Evolutionary conservation across 257 asterid genomes (phyloP).

Genomic region (Ilex aquifolium): DNA sequence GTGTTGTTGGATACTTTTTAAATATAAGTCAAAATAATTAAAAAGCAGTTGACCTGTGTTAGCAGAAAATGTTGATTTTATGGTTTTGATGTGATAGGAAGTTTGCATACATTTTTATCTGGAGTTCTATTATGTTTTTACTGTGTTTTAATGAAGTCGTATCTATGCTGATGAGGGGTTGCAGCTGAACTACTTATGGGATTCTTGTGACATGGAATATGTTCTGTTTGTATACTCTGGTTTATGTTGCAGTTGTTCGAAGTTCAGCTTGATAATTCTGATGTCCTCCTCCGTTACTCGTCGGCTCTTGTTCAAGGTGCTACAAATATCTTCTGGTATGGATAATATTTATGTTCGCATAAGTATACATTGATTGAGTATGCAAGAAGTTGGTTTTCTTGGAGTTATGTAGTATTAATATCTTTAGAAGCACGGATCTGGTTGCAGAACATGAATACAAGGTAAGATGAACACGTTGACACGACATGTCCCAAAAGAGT

Average conservation of each 20-base stretch:
- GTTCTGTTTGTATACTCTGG: neutral
- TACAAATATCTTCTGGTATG: constrained; percentile 94
- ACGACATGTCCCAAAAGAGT: too few relatives aligned
- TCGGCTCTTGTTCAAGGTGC: constrained; percentile 97
- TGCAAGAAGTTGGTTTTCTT: too few relatives aligned
- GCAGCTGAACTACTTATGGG: neutral
- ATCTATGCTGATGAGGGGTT: neutral
- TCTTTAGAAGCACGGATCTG: too few relatives aligned
- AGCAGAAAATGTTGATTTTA: neutral
- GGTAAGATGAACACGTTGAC: too few relatives aligned
- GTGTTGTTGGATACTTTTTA: too few relatives aligned
- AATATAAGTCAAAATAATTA: too few relatives aligned
- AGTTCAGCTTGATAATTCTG: constrained; percentile 71
- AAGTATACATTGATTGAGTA: too few relatives aligned
- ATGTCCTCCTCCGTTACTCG: constrained; percentile 75
- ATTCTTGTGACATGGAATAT: neutral
- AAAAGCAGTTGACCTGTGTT: too few relatives aligned
- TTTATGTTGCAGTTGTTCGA: constrained; percentile 62
- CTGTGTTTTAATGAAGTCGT: neutral
- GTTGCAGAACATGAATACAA: too few relatives aligned
- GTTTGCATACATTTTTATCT: neutral
- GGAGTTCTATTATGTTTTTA: neutral
- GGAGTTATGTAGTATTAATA: too few relatives aligned
- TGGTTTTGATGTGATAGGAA: neutral
- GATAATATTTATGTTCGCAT: neutral